These are phyloP conservation scores for Nakazawaea wyomingensis DNA, from an alignment of 805 yeast species.

Conservation along the genomic window DNA sequence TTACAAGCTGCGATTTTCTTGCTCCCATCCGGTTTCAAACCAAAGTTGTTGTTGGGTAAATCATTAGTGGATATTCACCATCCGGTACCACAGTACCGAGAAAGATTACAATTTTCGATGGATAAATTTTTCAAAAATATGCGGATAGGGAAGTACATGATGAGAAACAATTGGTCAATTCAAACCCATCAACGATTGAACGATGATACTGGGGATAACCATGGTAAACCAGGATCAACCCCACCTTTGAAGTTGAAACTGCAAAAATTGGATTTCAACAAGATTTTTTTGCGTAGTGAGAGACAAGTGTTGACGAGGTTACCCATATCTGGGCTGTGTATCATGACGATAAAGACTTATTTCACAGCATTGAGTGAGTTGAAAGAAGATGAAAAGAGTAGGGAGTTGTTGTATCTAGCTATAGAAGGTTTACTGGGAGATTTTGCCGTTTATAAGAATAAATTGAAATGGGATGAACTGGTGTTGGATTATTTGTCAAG, in stretches of 20 bases:
- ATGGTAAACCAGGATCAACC: conserved; percentile 20
- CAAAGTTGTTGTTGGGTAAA: conserved; percentile 25
- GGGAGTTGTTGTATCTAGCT: conserved; percentile 46
- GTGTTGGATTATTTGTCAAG: conserved; percentile 17
- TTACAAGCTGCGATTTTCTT: conserved; percentile 53
- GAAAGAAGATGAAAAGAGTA: conserved; percentile 29
- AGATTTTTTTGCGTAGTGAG: conserved; percentile 46
- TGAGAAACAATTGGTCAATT: conserved; percentile 56
- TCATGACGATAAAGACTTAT: conserved; percentile 47
- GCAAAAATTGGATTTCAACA: conserved; percentile 27
- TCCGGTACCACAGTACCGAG: conserved; percentile 59
- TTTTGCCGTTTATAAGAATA: conserved; percentile 50
- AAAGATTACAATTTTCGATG: conserved; percentile 51
- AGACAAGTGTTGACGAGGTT: conserved; percentile 45
- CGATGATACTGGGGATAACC: conserved; percentile 27
- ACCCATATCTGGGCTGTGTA: conserved; percentile 35
- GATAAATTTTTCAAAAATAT: conserved; percentile 50
- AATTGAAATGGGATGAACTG: conserved; percentile 51
- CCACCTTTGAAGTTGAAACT: conserved; percentile 25
- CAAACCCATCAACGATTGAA: conserved; percentile 43
- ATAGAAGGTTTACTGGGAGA: conserved; percentile 50
- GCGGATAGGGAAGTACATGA: conserved; percentile 44
- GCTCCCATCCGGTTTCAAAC: conserved; percentile 73
- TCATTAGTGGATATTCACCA: conserved; percentile 52
- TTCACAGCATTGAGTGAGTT: conserved; percentile 38